phyloP scores from a whole-genome alignment of 2,329 filamentous ascomycete species.

The Didymellaceae sp. region DNA sequence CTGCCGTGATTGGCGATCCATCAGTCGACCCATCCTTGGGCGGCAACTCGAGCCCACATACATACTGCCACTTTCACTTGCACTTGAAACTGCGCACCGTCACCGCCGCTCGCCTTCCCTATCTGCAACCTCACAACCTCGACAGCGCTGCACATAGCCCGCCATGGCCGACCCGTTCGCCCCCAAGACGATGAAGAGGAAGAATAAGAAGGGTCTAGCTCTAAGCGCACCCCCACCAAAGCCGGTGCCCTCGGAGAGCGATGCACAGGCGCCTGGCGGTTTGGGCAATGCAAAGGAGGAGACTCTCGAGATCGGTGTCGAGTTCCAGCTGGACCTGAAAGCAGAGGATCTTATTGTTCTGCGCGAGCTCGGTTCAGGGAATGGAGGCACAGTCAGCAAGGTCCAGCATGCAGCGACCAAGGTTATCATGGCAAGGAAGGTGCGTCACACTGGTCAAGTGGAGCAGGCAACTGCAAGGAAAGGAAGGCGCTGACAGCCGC shows the following conservation, averaged over 20 bases:
- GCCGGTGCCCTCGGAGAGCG: conserved; percentile 72
- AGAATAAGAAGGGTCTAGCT: conserved; percentile 96
- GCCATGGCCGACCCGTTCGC: conserved; percentile 68
- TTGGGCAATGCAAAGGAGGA: conserved; percentile 69
- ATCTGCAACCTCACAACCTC: conserved; percentile 1
- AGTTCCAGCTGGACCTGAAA: conserved; percentile 91
- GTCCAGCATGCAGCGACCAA: conserved; percentile 94
- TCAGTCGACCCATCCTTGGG: conserved; percentile 42
- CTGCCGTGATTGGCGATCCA: conserved; percentile 47
- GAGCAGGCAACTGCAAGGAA: not conserved
- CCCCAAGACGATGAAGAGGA: conserved; percentile 89
- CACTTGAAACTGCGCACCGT: conserved; percentile 4
- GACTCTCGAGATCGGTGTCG: conserved; percentile 92
- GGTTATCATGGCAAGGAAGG: conserved; percentile 97
- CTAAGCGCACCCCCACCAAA: conserved; percentile 80
- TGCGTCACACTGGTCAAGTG: conserved; percentile 50
- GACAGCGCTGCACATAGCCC: conserved; percentile 12
- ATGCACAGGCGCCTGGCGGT: conserved; percentile 66
- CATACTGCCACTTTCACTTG: conserved; percentile 11
- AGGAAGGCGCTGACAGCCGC: conserved; percentile 23
- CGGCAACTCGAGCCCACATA: conserved; percentile 44
- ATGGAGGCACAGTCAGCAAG: conserved; percentile 98
- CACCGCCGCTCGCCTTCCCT: conserved; percentile 4
- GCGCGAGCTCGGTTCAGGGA: conserved; percentile 93
- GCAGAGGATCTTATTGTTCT: conserved; percentile 91